Percentiles rank a stretch among this genome's conserved stretches.
Conservation (phyloP, 192 early-diverging fungal genomes). For the Mortierella antarctica region DNA sequence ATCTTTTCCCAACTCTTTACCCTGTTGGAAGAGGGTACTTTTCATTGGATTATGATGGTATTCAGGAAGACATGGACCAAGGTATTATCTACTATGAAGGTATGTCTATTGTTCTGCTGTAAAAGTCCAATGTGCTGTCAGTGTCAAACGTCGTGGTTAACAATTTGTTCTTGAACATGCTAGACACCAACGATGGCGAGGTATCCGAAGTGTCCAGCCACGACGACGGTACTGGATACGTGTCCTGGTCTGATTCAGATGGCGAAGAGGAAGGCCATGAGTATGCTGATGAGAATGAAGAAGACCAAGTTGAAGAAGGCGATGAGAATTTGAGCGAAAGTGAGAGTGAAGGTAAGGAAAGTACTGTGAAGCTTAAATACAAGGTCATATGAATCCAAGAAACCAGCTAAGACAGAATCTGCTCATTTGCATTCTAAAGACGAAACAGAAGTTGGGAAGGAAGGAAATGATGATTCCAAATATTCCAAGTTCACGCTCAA, state of each 20-base stretch:
- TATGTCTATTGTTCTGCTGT: too few species aligned
- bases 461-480: constrained; percentile 4
- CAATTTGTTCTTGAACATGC: not conserved
- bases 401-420: not conserved
- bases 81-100: too few species aligned
- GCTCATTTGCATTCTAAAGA: not conserved
- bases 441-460: not conserved
- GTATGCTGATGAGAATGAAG: not conserved
- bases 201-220: too few species aligned
- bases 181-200: not conserved
- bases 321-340: not conserved
- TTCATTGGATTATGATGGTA: constrained; percentile 13
- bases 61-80: too few species aligned
- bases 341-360: constrained; percentile 12
- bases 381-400: not conserved
- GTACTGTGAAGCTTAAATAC: not conserved
- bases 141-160: too few species aligned
- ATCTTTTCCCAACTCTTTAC: constrained; percentile 18
- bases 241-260: too few species aligned
- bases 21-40: constrained; percentile 15
- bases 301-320: not conserved
- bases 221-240: too few species aligned
- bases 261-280: too few species aligned
- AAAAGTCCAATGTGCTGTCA: too few species aligned
- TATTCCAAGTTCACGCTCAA: constrained; percentile 20